Percentiles rank a stretch among this genome's conserved stretches.
Evolutionary conservation across 305 asterid species (phyloP).

Genomic region (Solanum aculeatissimum): DNA sequence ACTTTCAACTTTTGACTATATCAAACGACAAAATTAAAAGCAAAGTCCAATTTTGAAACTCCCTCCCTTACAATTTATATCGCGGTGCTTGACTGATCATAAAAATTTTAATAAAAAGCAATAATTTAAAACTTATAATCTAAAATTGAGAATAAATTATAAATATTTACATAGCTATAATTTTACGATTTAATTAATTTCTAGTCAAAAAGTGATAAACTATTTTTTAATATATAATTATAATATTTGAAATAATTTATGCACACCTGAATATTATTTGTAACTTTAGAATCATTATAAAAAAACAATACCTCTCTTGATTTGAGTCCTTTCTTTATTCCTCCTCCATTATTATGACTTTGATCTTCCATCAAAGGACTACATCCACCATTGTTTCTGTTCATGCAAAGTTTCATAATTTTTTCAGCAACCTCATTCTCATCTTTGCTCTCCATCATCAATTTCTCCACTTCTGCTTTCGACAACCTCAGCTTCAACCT

Average conservation of each 20-base stretch:
- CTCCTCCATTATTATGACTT: slow-evolving; percentile 6
- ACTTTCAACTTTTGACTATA: neutral
- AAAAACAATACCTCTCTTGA: slow-evolving; percentile 43
- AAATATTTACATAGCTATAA: neutral
- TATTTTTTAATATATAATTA: neutral
- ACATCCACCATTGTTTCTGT: slow-evolving; percentile 1
- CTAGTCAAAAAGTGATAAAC: neutral
- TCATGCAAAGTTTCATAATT: slow-evolving; percentile 46
- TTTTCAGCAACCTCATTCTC: slow-evolving; percentile 55
- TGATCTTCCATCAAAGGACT: neutral
- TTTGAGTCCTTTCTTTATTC: slow-evolving; percentile 19
- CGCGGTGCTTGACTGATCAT: neutral
- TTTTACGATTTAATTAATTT: neutral
- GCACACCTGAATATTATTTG: neutral
- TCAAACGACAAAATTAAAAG: neutral
- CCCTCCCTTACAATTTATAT: rapidly evolving
- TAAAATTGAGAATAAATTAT: neutral
- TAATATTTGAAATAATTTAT: neutral
- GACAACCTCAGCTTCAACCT: slow-evolving; percentile 69
- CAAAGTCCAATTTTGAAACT: neutral
- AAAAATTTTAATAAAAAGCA: neutral
- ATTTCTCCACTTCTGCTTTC: slow-evolving; percentile 64
- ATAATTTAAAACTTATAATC: neutral
- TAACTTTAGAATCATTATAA: neutral
- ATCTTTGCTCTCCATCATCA: slow-evolving; percentile 62